Percentiles rank a stretch among this genome's conserved stretches.
Evolutionary conservation across 129 eudicot genomes (phyloP).

Genomic region (Oenanthe sinensis): DNA sequence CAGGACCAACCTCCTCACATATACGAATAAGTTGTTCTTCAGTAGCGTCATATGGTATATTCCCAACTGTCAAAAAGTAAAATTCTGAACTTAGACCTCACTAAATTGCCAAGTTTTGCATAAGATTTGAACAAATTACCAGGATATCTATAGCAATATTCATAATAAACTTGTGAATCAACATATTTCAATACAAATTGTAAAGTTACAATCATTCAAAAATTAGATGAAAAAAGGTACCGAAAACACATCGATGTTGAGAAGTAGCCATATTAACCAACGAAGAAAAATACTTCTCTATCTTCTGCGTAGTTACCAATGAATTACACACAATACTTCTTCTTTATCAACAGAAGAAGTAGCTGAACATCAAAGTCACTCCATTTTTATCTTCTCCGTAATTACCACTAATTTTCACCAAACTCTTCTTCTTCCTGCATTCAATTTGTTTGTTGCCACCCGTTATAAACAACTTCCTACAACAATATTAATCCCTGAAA

Average conservation of each 20-base stretch:
- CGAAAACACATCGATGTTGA: conserved; percentile 95
- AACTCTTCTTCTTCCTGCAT: neutral
- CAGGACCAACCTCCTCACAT: conserved; percentile 99
- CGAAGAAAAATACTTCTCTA: conserved; percentile 10
- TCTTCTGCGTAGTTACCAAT: neutral
- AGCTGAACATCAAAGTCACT: neutral
- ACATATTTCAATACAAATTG: neutral
- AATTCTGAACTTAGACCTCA: neutral
- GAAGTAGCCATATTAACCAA: conserved; percentile 47
- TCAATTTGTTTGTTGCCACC: neutral
- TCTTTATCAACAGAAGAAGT: conserved; percentile 25
- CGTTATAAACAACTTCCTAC: neutral
- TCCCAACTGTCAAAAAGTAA: conserved; percentile 56
- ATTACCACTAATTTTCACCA: neutral
- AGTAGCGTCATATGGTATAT: conserved; percentile 97
- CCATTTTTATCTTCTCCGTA: neutral
- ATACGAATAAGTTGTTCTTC: conserved; percentile 91
- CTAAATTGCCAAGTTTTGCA: neutral
- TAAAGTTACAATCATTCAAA: too few relatives aligned
- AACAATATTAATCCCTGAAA: neutral
- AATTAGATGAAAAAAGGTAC: conserved; percentile 11
- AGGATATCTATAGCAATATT: neutral
- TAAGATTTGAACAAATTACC: neutral
- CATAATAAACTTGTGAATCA: neutral
- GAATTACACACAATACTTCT: neutral